Conservation (phyloP, 2,329 filamentous ascomycete species). For the Cadophora malorum region DNA sequence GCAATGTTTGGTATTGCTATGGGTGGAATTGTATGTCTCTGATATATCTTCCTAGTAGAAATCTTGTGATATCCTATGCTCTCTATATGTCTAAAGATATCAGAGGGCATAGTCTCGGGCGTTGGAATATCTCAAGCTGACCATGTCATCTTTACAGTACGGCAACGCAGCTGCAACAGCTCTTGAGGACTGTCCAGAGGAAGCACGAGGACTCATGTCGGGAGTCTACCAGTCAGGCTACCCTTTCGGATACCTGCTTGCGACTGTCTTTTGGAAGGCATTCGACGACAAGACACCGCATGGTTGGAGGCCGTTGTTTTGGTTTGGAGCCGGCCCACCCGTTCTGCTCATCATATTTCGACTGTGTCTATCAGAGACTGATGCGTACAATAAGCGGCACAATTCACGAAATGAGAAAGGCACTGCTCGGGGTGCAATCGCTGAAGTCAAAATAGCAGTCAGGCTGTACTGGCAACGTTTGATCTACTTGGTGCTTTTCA, state of each 20-base stretch:
- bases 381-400: constrained; percentile 72
- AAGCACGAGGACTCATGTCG: constrained; percentile 76
- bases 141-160: constrained; percentile 54
- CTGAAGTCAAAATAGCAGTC: constrained; percentile 79
- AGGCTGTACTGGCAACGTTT: constrained; percentile 82
- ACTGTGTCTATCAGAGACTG: constrained; percentile 78
- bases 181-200: constrained; percentile 62
- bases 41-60: too few species aligned
- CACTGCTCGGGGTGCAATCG: constrained; percentile 71
- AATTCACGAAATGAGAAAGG: constrained; percentile 65
- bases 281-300: constrained; percentile 79
- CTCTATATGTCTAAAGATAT: too few species aligned
- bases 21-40: constrained; percentile 60
- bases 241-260: constrained; percentile 79
- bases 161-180: constrained; percentile 82
- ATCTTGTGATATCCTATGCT: too few species aligned
- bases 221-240: constrained; percentile 86
- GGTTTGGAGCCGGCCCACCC: constrained; percentile 85
- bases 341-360: constrained; percentile 82
- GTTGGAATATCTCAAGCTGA: not conserved
- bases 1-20: constrained; percentile 81
- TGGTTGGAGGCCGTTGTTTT: constrained; percentile 84
- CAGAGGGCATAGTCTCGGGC: too few species aligned
- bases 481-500: constrained; percentile 81
- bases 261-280: constrained; percentile 69